These are phyloP conservation scores for Globisporangium middletonii DNA, from an alignment of 352 stramenopile species.

Conservation along the genomic window DNA sequence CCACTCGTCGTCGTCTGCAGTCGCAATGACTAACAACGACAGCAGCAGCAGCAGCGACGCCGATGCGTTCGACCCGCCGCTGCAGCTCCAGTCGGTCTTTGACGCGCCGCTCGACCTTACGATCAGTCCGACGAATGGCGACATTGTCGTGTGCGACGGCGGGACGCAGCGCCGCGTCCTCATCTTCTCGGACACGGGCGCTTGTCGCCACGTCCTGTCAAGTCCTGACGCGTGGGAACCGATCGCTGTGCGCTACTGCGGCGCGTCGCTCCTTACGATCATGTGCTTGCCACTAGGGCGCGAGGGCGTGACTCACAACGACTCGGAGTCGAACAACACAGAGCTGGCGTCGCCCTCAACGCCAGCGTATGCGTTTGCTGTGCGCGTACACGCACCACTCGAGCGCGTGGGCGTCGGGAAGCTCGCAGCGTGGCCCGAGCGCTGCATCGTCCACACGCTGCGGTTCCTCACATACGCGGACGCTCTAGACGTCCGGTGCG, in stretches of 20 bases:
- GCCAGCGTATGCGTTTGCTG: constrained; percentile 1
- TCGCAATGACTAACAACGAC: neutral
- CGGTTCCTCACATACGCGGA: constrained; percentile 47
- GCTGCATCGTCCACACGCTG: constrained; percentile 18
- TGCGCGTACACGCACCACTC: constrained; percentile 21
- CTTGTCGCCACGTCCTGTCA: constrained; percentile 28
- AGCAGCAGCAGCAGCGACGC: constrained; percentile 1
- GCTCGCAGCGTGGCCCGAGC: constrained; percentile 21
- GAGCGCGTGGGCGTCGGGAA: constrained; percentile 20
- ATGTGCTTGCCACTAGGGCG: neutral
- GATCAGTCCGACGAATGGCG: constrained; percentile 18
- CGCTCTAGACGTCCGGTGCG: constrained; percentile 32
- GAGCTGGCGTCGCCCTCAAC: neutral
- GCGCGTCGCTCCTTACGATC: constrained; percentile 14
- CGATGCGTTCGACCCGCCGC: neutral
- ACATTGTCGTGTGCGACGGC: constrained; percentile 41
- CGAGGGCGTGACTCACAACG: too few relatives aligned
- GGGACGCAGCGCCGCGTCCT: constrained; percentile 21
- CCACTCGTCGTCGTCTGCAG: too few relatives aligned
- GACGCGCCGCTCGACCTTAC: constrained; percentile 20
- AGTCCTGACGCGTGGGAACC: constrained; percentile 10
- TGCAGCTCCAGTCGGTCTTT: constrained; percentile 21
- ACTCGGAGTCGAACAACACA: neutral
- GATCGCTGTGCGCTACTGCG: constrained; percentile 19
- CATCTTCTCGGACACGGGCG: constrained; percentile 35